A percentile compares a stretch with the other conserved stretches of the same genome.
Conservation (phyloP, 1,284 basidiomycete species). For the Ustilago loliicola region DNA sequence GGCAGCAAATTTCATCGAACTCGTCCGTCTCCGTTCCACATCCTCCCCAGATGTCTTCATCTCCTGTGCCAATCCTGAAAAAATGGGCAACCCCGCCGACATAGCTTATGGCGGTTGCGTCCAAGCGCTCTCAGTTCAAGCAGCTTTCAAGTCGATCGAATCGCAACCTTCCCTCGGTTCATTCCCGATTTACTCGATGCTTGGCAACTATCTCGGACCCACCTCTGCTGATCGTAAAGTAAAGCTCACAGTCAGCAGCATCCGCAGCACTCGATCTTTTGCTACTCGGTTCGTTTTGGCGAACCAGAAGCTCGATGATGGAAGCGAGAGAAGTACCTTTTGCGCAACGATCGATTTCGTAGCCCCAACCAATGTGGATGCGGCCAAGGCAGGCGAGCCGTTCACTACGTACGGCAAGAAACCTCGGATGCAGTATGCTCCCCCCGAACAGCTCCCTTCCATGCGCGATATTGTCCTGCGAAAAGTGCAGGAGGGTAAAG, state of each 20-base stretch:
- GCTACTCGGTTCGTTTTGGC: conserved; percentile 55
- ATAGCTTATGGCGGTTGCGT: conserved; percentile 66
- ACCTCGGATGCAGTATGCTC: conserved; percentile 32
- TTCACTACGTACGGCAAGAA: conserved; percentile 42
- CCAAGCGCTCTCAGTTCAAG: conserved; percentile 43
- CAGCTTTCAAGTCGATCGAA: conserved; percentile 59
- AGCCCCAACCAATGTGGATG: conserved; percentile 46
- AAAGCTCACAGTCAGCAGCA: conserved; percentile 39
- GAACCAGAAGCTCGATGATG: conserved; percentile 42
- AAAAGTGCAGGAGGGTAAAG: conserved; percentile 40
- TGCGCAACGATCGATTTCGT: conserved; percentile 56
- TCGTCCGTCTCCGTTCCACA: conserved; percentile 48
- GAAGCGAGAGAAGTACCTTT: conserved; percentile 45
- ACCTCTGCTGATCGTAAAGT: conserved; percentile 47
- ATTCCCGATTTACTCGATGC: conserved; percentile 58
- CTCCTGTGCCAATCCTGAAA: conserved; percentile 45
- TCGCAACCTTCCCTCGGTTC: conserved; percentile 13
- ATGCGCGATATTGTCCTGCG: conserved; percentile 26
- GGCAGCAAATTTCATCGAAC: conserved; percentile 52
- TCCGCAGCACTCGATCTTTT: conserved; percentile 62
- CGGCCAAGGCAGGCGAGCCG: conserved; percentile 19
- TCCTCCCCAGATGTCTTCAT: conserved; percentile 45
- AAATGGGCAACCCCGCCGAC: conserved; percentile 59
- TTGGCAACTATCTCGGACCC: conserved; percentile 60
- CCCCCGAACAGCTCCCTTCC: conserved; percentile 24